Percentiles rank a stretch among this genome's conserved stretches.
phyloP scores from a whole-genome alignment of 495 filamentous ascomycete genomes.

The Penicillium lagena region DNA sequence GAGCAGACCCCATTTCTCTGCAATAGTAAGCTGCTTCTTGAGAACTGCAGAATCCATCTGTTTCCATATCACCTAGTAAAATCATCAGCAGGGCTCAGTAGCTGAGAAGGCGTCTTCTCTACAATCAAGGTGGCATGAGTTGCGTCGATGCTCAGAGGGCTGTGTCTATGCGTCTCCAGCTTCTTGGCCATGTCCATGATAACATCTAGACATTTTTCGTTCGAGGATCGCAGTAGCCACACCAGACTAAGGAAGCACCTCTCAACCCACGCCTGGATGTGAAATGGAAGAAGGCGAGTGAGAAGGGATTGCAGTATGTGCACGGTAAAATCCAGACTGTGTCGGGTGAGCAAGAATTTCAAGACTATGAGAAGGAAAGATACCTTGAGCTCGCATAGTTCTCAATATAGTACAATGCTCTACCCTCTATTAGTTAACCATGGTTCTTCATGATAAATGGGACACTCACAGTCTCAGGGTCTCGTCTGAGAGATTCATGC shows the following conservation, averaged over 20 bases:
- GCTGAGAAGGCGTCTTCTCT: constrained; percentile 9
- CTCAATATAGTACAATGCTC: constrained; percentile 63
- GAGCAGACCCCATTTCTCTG: constrained; percentile 67
- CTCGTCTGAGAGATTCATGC: constrained; percentile 48
- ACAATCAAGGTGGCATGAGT: constrained; percentile 69
- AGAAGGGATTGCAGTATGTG: constrained; percentile 53
- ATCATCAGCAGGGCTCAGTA: constrained; percentile 7
- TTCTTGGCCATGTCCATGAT: constrained; percentile 33
- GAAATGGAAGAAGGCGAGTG: constrained; percentile 30
- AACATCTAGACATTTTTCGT: constrained; percentile 13
- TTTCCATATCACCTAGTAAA: constrained; percentile 68
- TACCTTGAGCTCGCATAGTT: constrained; percentile 44
- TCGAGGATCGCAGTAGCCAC: constrained; percentile 39
- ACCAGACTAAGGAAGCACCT: constrained; percentile 55
- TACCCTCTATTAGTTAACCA: constrained; percentile 1
- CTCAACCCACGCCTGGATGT: constrained; percentile 53
- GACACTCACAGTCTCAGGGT: constrained; percentile 52
- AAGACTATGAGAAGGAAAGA: background rate
- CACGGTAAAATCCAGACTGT: constrained; percentile 17
- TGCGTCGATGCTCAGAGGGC: constrained; percentile 44
- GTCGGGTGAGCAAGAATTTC: no score
- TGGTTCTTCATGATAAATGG: background rate
- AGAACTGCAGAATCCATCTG: constrained; percentile 51
- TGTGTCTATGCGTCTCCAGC: constrained; percentile 23
- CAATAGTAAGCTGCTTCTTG: constrained; percentile 43